These are phyloP conservation scores for Agaricus blazei DNA, from an alignment of 768 basidiomycete genomes.

Conservation along the genomic window DNA sequence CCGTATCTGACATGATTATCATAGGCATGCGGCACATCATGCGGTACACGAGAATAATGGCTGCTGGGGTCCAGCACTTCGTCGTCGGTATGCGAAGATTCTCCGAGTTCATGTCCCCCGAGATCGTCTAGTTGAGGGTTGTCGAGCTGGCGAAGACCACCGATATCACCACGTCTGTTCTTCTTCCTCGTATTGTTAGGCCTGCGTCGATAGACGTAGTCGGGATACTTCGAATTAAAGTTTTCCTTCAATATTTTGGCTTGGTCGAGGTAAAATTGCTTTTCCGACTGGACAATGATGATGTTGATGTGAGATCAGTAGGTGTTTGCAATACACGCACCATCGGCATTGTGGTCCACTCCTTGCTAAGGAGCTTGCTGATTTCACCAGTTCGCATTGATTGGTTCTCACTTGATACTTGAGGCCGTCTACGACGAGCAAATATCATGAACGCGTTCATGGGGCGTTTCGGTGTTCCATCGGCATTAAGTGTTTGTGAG, in stretches of 20 bases:
- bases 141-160: conserved; percentile 17
- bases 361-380: conserved; percentile 80
- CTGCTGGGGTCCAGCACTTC: conserved; percentile 18
- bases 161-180: conserved; percentile 8
- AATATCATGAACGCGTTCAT: conserved; percentile 98
- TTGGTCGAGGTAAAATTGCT: conserved; percentile 85
- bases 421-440: conserved; percentile 73
- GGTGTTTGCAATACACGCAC: conserved; percentile 35
- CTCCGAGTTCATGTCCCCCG: conserved; percentile 25
- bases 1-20: conserved; percentile 23
- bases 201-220: conserved; percentile 84
- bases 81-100: conserved; percentile 30
- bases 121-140: conserved; percentile 21
- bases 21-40: conserved; percentile 19
- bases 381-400: conserved; percentile 89
- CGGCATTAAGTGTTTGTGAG: conserved; percentile 76
- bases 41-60: conserved; percentile 14
- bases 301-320: conserved; percentile 8
- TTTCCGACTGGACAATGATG: conserved; percentile 50
- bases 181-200: conserved; percentile 73
- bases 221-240: conserved; percentile 83
- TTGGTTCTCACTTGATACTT: conserved; percentile 84
- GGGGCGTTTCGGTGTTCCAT: conserved; percentile 84
- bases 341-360: conserved; percentile 78
- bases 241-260: conserved; percentile 82